These are phyloP conservation scores for Cyathus striatus DNA, from an alignment of 768 basidiomycete species.

Conservation along the genomic window DNA sequence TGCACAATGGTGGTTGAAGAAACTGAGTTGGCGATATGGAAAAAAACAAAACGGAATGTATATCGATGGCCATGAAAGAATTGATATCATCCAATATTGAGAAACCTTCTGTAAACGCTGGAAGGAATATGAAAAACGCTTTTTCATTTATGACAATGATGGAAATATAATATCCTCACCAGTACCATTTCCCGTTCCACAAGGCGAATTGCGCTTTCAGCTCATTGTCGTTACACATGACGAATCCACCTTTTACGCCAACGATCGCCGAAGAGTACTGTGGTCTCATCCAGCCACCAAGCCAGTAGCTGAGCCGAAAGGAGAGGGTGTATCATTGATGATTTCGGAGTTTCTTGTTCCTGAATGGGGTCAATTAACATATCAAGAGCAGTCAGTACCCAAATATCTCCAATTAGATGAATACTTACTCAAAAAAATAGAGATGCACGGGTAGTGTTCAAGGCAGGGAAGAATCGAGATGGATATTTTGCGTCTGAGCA, in stretches of 20 bases:
- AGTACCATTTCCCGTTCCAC: conserved; percentile 13
- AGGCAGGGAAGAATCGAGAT: conserved; percentile 22
- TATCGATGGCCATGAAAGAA: conserved; percentile 28
- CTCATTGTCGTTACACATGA: conserved; percentile 24
- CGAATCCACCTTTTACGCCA: conserved; percentile 32
- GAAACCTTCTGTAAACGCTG: conserved; percentile 16
- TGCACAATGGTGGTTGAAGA: conserved; percentile 25
- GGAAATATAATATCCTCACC: conserved; percentile 10
- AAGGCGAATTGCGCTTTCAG: conserved; percentile 6
- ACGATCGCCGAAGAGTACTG: conserved; percentile 19
- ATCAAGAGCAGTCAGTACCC: conserved; percentile 11
- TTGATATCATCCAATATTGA: conserved; percentile 29
- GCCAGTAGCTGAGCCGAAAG: conserved; percentile 22
- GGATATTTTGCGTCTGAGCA: conserved; percentile 21
- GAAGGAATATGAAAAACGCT: conserved; percentile 18
- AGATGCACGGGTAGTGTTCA: conserved; percentile 14
- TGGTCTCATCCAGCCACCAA: conserved; percentile 19
- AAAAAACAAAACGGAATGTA: conserved; percentile 26
- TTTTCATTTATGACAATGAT: conserved; percentile 18
- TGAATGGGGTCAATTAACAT: conserved; percentile 21
- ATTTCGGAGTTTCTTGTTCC: conserved; percentile 25
- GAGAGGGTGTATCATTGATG: conserved; percentile 30
- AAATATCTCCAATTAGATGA: not conserved
- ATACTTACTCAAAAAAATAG: conserved; percentile 3
- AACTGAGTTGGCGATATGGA: conserved; percentile 22